Base-by-base conservation (phyloP, 2,329 filamentous ascomycete genomes). In the Diplodia mutila region DNA sequence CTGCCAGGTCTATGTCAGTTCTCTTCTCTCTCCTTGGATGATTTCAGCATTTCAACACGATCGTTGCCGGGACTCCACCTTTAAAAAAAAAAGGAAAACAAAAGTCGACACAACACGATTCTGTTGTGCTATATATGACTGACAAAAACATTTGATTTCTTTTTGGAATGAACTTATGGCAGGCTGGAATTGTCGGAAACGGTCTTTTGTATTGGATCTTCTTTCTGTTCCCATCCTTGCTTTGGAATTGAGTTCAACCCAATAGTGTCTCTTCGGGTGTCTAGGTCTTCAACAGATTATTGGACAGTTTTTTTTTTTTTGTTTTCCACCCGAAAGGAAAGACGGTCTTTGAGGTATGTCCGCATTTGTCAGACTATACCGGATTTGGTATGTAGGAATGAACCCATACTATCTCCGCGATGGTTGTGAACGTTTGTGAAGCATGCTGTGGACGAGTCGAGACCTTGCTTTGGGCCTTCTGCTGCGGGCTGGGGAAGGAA, bases 331-430 rank as follows among this genome's bases (percentile, higher is more conserved):
- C 57, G 25, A 32, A 42, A n/a, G 18, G 25, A 14, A 48, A 61
- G n/a, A 61, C 52, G 25, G 25, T 14, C 39, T 61, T 32, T 61
- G 57, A 61, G 39, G 39, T 61, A 25, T 42, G 57, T 16, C 57
- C 23, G 25, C 42, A 61, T 11, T 32, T 4, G 39, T 42, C 8
- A 37, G 37, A 21, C 12, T 16, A 29, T 21, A 16, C 23, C 39
- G 4, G 39, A 8, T 21, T 61, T 9, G 34, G 21, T 59, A 59
- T 18, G 25, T 42, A 27, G 21, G 29, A 49, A 21, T n/a, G 4
- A 18, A 27, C 12, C n/a, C 9, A 42, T 57, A 27, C 55, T 27
- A 37, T 46, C 37, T 59, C n/a, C 39, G 37, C 18, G 11, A 37
- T 37, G 29, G 29, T 32, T 8, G 29, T 8, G 5, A 32, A 32